Conservation (phyloP, 1,284 basidiomycete genomes). For the Cutaneotrichosporon cutaneum region DNA sequence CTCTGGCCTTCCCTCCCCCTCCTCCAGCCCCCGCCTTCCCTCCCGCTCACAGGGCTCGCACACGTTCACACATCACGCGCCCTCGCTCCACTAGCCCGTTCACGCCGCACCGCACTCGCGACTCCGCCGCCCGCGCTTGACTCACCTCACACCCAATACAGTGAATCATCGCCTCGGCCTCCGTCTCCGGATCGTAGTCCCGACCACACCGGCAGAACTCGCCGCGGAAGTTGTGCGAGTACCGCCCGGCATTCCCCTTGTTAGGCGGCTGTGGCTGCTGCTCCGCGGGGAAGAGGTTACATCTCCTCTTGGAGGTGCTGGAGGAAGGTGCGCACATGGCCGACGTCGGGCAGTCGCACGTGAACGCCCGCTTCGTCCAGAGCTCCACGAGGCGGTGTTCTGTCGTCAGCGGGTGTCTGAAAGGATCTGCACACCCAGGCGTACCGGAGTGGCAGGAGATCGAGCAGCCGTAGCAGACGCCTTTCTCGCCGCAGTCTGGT, state of each 20-base stretch:
- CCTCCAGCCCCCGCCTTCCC: background rate
- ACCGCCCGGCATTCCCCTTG: slow-evolving; percentile 34
- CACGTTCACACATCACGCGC: too few species aligned
- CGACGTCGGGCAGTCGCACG: slow-evolving; percentile 52
- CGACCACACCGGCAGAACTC: slow-evolving; percentile 52
- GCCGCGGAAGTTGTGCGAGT: slow-evolving; percentile 45
- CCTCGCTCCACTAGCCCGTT: background rate
- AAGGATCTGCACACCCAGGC: too few species aligned
- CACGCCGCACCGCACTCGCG: background rate
- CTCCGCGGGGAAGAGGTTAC: slow-evolving; percentile 38
- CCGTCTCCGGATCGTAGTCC: slow-evolving; percentile 50
- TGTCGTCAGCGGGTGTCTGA: slow-evolving; percentile 17
- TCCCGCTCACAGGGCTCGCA: background rate
- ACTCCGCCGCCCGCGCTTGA: background rate
- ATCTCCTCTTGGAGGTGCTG: slow-evolving; percentile 21
- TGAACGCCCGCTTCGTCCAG: slow-evolving; percentile 47
- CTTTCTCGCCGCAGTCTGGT: slow-evolving; percentile 39
- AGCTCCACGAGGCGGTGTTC: slow-evolving; percentile 52
- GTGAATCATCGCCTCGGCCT: slow-evolving; percentile 50
- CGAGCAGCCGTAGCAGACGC: slow-evolving; percentile 52
- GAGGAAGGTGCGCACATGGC: slow-evolving; percentile 23
- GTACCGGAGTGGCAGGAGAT: slow-evolving; percentile 51
- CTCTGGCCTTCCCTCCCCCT: background rate
- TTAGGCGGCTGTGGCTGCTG: slow-evolving; percentile 39
- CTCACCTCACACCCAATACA: slow-evolving; percentile 52